Conservation (phyloP, 139 green algal species). For the Haematococcus sp. region DNA sequence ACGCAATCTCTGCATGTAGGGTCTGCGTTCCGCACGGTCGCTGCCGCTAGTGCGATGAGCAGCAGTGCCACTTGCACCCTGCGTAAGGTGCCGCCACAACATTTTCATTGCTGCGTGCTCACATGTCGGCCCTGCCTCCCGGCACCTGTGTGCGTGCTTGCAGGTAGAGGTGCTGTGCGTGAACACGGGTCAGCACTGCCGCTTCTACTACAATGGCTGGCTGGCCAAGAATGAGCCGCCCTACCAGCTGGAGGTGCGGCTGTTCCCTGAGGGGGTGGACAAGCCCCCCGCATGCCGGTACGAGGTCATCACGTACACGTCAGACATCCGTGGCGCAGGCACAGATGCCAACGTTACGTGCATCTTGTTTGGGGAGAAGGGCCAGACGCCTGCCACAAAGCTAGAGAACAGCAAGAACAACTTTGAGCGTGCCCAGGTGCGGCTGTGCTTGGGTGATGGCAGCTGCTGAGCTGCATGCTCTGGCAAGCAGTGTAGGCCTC, state of each 20-base stretch:
- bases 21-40: too few relatives aligned
- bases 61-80: too few relatives aligned
- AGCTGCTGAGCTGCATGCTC: too few relatives aligned
- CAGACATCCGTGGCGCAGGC: conserved; percentile 48
- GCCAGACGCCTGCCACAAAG: conserved; percentile 31
- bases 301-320: conserved; percentile 48
- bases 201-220: conserved; percentile 50
- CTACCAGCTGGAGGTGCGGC: conserved; percentile 48
- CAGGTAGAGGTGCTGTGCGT: conserved; percentile 47
- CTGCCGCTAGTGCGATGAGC: too few relatives aligned
- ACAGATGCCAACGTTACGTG: conserved; percentile 53
- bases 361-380: conserved; percentile 49
- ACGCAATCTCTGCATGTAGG: neutral
- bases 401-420: conserved; percentile 37
- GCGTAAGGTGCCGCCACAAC: too few relatives aligned
- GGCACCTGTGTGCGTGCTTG: neutral
- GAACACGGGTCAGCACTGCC: conserved; percentile 30
- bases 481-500: too few relatives aligned
- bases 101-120: too few relatives aligned
- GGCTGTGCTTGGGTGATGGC: neutral
- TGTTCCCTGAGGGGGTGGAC: conserved; percentile 22
- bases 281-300: conserved; percentile 24
- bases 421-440: conserved; percentile 25
- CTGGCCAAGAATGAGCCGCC: conserved; percentile 47
- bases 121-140: conserved; percentile 24